Percentiles rank a stretch among this genome's conserved stretches.
phyloP scores from a whole-genome alignment of 1,284 basidiomycete species.

The Sporisorium scitamineum region DNA sequence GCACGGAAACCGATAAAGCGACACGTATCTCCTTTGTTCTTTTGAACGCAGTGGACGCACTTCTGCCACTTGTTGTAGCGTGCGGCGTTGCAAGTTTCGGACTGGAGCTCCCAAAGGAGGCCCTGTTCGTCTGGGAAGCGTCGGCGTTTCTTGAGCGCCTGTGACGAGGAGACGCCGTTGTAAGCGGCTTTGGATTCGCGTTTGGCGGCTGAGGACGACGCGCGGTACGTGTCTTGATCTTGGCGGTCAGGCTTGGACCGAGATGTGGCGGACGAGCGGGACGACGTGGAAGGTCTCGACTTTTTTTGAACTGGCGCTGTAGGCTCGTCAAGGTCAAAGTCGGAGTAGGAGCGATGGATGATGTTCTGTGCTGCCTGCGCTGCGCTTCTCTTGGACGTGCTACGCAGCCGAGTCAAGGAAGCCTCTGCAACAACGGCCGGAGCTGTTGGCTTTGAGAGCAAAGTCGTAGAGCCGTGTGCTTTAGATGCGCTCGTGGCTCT shows the following conservation, averaged over 20 bases:
- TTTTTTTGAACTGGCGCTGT: conserved; percentile 13
- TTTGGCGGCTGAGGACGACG: not conserved
- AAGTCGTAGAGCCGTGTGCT: not conserved
- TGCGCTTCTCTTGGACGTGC: conserved; percentile 28
- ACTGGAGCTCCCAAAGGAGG: conserved; percentile 31
- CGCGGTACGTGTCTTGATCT: conserved; percentile 1
- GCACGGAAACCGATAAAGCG: conserved; percentile 41
- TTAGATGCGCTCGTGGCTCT: not conserved
- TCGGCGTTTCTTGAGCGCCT: not conserved
- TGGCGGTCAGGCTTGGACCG: not conserved
- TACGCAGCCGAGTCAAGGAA: not conserved
- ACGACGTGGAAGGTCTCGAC: conserved; percentile 7
- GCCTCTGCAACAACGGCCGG: not conserved
- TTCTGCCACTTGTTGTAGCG: conserved; percentile 25
- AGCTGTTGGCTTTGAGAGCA: not conserved
- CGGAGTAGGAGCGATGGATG: conserved; percentile 29
- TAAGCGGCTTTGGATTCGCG: not conserved
- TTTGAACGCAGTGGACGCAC: conserved; percentile 39
- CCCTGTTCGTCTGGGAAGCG: conserved; percentile 20
- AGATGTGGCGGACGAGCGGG: not conserved
- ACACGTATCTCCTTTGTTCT: conserved; percentile 36
- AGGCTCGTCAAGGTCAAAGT: not conserved
- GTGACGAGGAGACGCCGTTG: conserved; percentile 3
- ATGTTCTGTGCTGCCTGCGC: conserved; percentile 28
- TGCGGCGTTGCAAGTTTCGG: not conserved